Percentiles rank a stretch among this genome's conserved stretches.
Conservation (phyloP, 176 grass and related monocot species). For the Leersia perrieri region DNA sequence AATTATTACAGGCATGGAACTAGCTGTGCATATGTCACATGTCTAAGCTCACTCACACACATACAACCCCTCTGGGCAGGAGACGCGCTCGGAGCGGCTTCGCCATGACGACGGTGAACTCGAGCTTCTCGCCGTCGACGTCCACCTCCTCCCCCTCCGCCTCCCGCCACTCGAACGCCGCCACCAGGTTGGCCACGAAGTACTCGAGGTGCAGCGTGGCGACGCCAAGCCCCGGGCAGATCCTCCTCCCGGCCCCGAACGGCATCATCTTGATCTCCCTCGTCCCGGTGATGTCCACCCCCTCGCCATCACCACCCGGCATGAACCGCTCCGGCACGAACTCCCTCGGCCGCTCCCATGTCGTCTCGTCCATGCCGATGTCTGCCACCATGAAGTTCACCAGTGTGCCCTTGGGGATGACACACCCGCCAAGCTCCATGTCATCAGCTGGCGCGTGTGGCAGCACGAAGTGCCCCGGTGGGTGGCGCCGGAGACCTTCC, state of each 20-base stretch:
- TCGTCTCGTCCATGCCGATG: constrained; percentile 15
- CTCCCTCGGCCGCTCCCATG: constrained; percentile 33
- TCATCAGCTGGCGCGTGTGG: constrained; percentile 35
- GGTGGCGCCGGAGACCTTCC: constrained; percentile 55
- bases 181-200: constrained; percentile 35
- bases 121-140: constrained; percentile 21
- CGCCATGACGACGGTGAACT: constrained; percentile 47
- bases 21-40: not conserved
- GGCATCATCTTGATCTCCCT: constrained; percentile 58
- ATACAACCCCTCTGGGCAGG: not conserved
- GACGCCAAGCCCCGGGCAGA: constrained; percentile 15
- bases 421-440: constrained; percentile 13
- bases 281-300: constrained; percentile 38
- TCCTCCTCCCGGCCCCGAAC: constrained; percentile 42
- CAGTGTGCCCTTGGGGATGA: constrained; percentile 29
- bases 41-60: not conserved
- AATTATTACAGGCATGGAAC: not conserved
- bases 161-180: constrained; percentile 8
- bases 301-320: constrained; percentile 26
- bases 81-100: constrained; percentile 29
- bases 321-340: constrained; percentile 53
- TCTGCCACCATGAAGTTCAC: constrained; percentile 40
- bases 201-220: constrained; percentile 33
- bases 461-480: constrained; percentile 40
- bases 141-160: constrained; percentile 35